These are phyloP conservation scores for Nadsonia commutata DNA, from an alignment of 1,139 yeast genomes.

Conservation along the genomic window DNA sequence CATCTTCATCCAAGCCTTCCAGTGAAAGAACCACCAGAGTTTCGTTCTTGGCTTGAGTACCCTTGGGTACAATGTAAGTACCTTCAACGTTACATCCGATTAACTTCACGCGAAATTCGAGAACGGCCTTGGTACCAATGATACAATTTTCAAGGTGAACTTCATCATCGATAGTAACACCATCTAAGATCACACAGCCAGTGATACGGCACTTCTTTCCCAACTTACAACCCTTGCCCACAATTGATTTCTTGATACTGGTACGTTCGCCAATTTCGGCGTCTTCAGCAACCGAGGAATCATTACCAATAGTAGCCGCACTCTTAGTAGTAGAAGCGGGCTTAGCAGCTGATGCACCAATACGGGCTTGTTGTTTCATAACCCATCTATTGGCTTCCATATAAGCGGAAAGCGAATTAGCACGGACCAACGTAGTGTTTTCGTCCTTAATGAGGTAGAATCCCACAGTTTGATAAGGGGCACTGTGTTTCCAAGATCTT, in stretches of 20 bases:
- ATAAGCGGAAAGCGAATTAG: constrained; percentile 64
- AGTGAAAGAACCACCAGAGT: constrained; percentile 52
- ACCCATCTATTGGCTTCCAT: constrained; percentile 83
- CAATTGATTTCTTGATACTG: constrained; percentile 69
- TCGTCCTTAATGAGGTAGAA: constrained; percentile 28
- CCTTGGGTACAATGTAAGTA: constrained; percentile 44
- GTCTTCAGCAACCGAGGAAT: constrained; percentile 54
- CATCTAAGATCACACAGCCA: constrained; percentile 67
- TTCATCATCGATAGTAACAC: constrained; percentile 65
- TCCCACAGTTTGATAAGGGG: constrained; percentile 43
- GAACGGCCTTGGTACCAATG: constrained; percentile 51
- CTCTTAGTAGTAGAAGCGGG: constrained; percentile 33
- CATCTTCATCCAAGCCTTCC: constrained; percentile 26
- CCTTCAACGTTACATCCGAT: constrained; percentile 80
- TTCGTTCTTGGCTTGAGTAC: constrained; percentile 66
- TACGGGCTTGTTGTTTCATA: constrained; percentile 35
- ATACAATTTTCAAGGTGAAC: constrained; percentile 67
- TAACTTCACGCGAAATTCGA: constrained; percentile 46
- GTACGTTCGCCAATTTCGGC: constrained; percentile 61
- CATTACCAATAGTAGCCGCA: constrained; percentile 77
- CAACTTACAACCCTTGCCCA: constrained; percentile 61
- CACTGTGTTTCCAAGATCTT: constrained; percentile 76
- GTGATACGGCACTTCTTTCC: constrained; percentile 82
- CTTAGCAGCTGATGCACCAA: constrained; percentile 15
- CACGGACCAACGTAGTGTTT: constrained; percentile 55